Evolutionary conservation across 2,329 filamentous ascomycete genomes (phyloP).

Genomic region (Diaporthe vexans): DNA sequence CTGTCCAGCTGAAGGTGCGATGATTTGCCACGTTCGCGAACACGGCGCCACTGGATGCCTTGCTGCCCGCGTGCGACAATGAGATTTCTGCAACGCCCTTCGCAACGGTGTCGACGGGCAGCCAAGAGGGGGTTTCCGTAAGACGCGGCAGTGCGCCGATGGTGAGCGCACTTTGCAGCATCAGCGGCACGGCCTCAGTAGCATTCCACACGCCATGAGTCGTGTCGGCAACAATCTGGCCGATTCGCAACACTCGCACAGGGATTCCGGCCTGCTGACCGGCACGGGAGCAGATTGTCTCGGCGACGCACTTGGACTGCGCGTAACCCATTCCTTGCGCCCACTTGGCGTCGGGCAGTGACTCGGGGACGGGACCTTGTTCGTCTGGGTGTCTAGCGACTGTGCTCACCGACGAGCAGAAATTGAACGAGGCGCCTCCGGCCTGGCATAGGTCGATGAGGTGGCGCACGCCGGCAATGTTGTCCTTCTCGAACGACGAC

Average conservation of each 20-base stretch:
- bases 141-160: constrained; percentile 61
- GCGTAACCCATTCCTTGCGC: constrained; percentile 60
- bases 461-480: constrained; percentile 60
- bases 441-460: constrained; percentile 54
- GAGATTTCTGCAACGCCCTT: constrained; percentile 56
- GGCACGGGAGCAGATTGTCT: constrained; percentile 54
- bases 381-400: constrained; percentile 52
- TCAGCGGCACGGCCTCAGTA: constrained; percentile 65
- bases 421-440: constrained; percentile 55
- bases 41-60: constrained; percentile 45
- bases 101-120: constrained; percentile 62
- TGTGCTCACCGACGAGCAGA: constrained; percentile 65
- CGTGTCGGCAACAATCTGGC: constrained; percentile 65
- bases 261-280: constrained; percentile 49
- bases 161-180: constrained; percentile 61
- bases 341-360: constrained; percentile 51
- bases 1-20: constrained; percentile 62
- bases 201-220: constrained; percentile 64
- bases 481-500: constrained; percentile 62
- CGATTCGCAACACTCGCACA: constrained; percentile 59
- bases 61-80: constrained; percentile 42
- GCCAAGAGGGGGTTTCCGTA: constrained; percentile 59
- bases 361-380: constrained; percentile 51
- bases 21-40: constrained; percentile 65
- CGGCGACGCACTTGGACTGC: constrained; percentile 57